Evolutionary conservation across 768 basidiomycete genomes (phyloP).

Genomic region (Termitomyces titanicus): DNA sequence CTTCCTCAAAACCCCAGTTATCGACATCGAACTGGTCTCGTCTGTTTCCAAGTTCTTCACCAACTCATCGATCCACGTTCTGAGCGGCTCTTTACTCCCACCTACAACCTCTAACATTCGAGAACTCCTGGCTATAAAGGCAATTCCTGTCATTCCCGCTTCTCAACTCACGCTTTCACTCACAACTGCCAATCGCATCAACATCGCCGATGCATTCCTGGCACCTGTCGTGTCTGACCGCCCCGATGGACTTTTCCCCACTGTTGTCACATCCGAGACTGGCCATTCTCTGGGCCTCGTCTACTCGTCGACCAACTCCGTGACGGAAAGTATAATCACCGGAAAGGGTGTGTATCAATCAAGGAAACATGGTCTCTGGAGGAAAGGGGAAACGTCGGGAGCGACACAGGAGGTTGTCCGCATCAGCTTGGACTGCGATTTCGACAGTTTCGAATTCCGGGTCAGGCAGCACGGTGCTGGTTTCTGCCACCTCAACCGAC

Average conservation of each 20-base stretch:
- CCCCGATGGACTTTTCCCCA: constrained; percentile 89
- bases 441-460: constrained; percentile 86
- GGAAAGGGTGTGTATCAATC: constrained; percentile 96
- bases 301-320: constrained; percentile 87
- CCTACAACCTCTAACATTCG: constrained; percentile 61
- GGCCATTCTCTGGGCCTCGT: constrained; percentile 87
- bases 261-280: constrained; percentile 79
- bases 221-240: constrained; percentile 82
- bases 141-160: constrained; percentile 68
- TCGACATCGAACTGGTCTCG: constrained; percentile 73
- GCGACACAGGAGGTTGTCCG: constrained; percentile 84
- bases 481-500: constrained; percentile 88
- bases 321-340: constrained; percentile 81
- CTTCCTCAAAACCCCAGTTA: constrained; percentile 67
- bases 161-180: constrained; percentile 60
- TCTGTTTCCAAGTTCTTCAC: constrained; percentile 75
- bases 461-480: constrained; percentile 88
- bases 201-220: constrained; percentile 83
- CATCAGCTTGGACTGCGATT: constrained; percentile 89
- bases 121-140: constrained; percentile 54
- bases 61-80: constrained; percentile 59
- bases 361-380: constrained; percentile 92
- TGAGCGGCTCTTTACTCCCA: constrained; percentile 42
- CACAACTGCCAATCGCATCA: constrained; percentile 57
- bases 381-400: constrained; percentile 95